Evolutionary conservation across 2,329 filamentous ascomycete species (phyloP).

Genomic region (Aspergillus luchuensis): DNA sequence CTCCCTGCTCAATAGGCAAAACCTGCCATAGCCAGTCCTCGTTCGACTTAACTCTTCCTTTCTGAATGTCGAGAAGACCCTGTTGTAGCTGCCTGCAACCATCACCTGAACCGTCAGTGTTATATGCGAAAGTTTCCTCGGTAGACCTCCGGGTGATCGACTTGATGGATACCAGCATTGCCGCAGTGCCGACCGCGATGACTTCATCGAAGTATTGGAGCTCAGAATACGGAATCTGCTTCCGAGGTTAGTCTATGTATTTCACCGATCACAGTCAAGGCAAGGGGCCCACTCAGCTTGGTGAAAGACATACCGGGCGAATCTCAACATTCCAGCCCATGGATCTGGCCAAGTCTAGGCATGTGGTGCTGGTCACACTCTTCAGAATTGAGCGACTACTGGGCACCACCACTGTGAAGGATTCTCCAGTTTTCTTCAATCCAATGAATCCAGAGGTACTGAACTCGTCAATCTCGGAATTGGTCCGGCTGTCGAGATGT

Average conservation of each 20-base stretch:
- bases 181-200: slow-evolving; percentile 31
- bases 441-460: slow-evolving; percentile 38
- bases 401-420: slow-evolving; percentile 31
- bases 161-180: slow-evolving; percentile 27
- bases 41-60: no score
- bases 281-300: no score
- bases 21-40: no score
- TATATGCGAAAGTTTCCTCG: no score
- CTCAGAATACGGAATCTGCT: slow-evolving; percentile 24
- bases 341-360: slow-evolving; percentile 27
- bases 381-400: slow-evolving; percentile 32
- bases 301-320: slow-evolving; percentile 21
- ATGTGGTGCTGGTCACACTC: slow-evolving; percentile 34
- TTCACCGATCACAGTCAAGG: not conserved
- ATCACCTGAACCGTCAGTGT: no score
- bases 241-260: not conserved
- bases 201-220: slow-evolving; percentile 29
- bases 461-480: slow-evolving; percentile 40
- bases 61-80: no score
- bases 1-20: no score
- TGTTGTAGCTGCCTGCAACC: no score
- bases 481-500: slow-evolving; percentile 37
- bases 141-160: slow-evolving; percentile 22
- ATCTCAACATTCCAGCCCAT: slow-evolving; percentile 38
- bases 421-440: slow-evolving; percentile 24